A percentile compares a stretch with the other conserved stretches of the same genome.
Evolutionary conservation across 2,329 filamentous ascomycete species (phyloP).

Genomic region (Hypoxylon sp.): DNA sequence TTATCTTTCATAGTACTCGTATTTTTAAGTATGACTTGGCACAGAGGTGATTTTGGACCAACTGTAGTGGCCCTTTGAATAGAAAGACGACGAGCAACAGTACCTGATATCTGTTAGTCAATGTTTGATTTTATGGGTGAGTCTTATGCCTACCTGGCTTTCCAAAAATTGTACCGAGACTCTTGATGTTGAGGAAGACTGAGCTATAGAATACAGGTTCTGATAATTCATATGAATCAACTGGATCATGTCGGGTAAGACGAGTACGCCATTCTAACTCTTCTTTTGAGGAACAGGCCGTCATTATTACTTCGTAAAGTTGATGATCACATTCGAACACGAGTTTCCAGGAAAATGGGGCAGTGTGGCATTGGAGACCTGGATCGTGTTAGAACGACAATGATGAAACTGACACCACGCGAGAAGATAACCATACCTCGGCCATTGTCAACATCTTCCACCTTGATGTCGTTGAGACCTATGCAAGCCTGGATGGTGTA

Average conservation of each 20-base stretch:
- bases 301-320: constrained; percentile 85
- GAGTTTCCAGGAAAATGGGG: constrained; percentile 90
- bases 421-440: constrained; percentile 62
- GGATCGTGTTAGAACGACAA: constrained; percentile 33
- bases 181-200: constrained; percentile 75
- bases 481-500: constrained; percentile 82
- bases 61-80: constrained; percentile 82
- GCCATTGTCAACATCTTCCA: constrained; percentile 80
- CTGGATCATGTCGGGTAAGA: constrained; percentile 63
- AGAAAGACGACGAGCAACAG: constrained; percentile 73
- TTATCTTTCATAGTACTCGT: constrained; percentile 73
- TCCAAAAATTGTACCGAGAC: constrained; percentile 78
- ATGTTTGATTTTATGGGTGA: neutral
- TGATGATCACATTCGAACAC: constrained; percentile 80
- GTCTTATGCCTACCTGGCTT: constrained; percentile 64
- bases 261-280: constrained; percentile 80
- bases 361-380: constrained; percentile 89
- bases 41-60: constrained; percentile 71
- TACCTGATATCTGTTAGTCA: constrained; percentile 53
- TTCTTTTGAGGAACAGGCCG: constrained; percentile 82
- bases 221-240: constrained; percentile 57
- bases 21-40: constrained; percentile 86
- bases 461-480: constrained; percentile 67
- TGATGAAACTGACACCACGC: constrained; percentile 2
- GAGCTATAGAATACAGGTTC: constrained; percentile 65